These are phyloP conservation scores for Stromatinia cepivora DNA, from an alignment of 2,329 filamentous ascomycete species.

Conservation along the genomic window DNA sequence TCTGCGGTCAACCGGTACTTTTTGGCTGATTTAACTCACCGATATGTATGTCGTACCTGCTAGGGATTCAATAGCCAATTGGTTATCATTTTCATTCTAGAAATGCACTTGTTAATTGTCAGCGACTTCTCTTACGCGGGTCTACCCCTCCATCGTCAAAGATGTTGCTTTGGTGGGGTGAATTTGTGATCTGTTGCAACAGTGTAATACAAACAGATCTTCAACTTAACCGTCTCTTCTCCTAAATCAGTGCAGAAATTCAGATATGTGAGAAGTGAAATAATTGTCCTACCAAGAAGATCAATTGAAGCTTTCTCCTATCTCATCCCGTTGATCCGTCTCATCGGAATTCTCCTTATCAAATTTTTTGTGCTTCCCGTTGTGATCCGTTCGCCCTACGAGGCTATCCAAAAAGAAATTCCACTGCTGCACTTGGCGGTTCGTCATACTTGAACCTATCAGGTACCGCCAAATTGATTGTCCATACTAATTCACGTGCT, in stretches of 20 bases:
- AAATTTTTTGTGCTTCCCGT: neutral
- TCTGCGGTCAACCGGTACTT: neutral
- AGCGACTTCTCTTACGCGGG: neutral
- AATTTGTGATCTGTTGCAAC: neutral
- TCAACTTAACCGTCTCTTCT: too few relatives aligned
- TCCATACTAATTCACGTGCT: neutral
- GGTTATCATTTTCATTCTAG: neutral
- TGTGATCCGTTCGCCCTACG: constrained; percentile 1
- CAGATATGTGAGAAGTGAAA: too few relatives aligned
- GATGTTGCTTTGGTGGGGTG: neutral
- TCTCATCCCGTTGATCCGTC: neutral
- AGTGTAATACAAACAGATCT: neutral
- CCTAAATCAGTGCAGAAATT: too few relatives aligned
- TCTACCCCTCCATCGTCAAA: neutral
- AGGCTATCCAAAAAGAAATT: constrained; percentile 2
- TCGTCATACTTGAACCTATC: constrained; percentile 15
- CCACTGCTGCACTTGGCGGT: neutral
- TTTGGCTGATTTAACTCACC: neutral
- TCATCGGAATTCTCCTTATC: neutral
- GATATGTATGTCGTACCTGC: neutral
- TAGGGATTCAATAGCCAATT: neutral
- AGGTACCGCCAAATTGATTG: neutral
- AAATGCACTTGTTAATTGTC: neutral
- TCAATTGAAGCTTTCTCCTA: neutral
- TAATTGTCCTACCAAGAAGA: neutral